Conservation (phyloP, 495 filamentous ascomycete genomes). For the Clohesyomyces aquaticus region DNA sequence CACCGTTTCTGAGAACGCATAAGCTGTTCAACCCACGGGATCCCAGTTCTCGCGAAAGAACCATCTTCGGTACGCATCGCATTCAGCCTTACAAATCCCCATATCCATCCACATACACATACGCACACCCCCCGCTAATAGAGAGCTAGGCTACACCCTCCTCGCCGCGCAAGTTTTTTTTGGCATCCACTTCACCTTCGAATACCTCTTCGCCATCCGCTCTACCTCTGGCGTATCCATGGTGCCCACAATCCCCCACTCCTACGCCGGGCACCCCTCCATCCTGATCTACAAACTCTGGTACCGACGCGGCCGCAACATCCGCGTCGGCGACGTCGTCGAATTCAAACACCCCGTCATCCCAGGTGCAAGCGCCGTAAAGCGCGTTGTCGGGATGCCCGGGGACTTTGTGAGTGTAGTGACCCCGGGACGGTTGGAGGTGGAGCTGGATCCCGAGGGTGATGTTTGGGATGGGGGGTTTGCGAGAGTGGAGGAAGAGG, state of each 20-base stretch:
- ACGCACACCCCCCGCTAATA: slow-evolving; percentile 1
- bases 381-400: slow-evolving; percentile 82
- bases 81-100: neutral
- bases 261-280: slow-evolving; percentile 16
- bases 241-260: slow-evolving; percentile 42
- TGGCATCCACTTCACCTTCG: slow-evolving; percentile 11
- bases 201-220: slow-evolving; percentile 38
- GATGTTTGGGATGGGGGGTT: slow-evolving; percentile 56
- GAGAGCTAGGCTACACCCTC: slow-evolving; percentile 1
- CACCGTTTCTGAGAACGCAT: too few species aligned
- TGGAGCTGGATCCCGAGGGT: neutral
- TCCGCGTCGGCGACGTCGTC: slow-evolving; percentile 82
- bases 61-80: neutral
- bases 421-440: slow-evolving; percentile 51
- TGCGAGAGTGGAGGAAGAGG: slow-evolving; percentile 60
- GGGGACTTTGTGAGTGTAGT: slow-evolving; percentile 87
- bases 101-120: neutral
- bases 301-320: slow-evolving; percentile 68
- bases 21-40: too few species aligned
- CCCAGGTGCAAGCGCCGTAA: slow-evolving; percentile 55
- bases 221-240: slow-evolving; percentile 41
- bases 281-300: slow-evolving; percentile 57
- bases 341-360: slow-evolving; percentile 73
- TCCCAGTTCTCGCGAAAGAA: too few species aligned
- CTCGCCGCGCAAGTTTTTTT: neutral